phyloP scores from a whole-genome alignment of 1,284 basidiomycete species.

The Pseudozyma thailandica region DNA sequence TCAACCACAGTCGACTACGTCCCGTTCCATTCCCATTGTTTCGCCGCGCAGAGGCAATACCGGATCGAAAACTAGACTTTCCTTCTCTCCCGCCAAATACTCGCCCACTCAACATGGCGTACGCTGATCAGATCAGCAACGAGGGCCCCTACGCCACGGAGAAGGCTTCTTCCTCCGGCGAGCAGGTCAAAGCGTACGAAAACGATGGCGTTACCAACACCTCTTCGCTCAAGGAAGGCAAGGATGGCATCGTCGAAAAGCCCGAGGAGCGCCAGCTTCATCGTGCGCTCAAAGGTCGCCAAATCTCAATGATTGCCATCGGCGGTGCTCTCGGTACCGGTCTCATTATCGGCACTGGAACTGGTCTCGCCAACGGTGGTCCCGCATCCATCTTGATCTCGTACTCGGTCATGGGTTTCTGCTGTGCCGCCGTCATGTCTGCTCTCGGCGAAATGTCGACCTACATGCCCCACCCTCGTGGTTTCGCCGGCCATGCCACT shows the following conservation, averaged over 20 bases:
- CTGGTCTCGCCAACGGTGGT: slow-evolving; percentile 69
- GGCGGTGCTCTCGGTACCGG: slow-evolving; percentile 72
- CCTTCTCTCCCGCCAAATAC: neutral
- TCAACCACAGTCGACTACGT: too few relatives aligned
- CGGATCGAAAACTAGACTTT: neutral
- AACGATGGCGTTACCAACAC: slow-evolving; percentile 20
- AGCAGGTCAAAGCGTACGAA: slow-evolving; percentile 31
- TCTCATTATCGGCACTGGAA: slow-evolving; percentile 77
- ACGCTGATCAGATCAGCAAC: slow-evolving; percentile 14
- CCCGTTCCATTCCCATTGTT: too few relatives aligned
- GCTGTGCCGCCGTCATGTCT: slow-evolving; percentile 53
- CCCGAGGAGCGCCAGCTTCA: slow-evolving; percentile 53
- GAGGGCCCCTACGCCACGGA: slow-evolving; percentile 21
- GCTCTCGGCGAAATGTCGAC: slow-evolving; percentile 70
- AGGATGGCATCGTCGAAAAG: neutral
- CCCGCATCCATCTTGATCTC: slow-evolving; percentile 70
- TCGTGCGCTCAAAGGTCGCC: slow-evolving; percentile 70
- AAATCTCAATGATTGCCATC: slow-evolving; percentile 75
- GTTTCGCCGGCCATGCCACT: slow-evolving; percentile 69
- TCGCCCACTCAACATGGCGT: slow-evolving; percentile 6
- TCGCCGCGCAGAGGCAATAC: too few relatives aligned
- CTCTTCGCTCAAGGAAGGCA: slow-evolving; percentile 12
- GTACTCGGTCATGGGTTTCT: slow-evolving; percentile 67
- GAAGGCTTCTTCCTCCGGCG: slow-evolving; percentile 19
- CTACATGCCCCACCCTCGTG: slow-evolving; percentile 69